Evolutionary conservation across 75 land plant genomes (phyloP).

Genomic region (Pseudotsuga menziesii): DNA sequence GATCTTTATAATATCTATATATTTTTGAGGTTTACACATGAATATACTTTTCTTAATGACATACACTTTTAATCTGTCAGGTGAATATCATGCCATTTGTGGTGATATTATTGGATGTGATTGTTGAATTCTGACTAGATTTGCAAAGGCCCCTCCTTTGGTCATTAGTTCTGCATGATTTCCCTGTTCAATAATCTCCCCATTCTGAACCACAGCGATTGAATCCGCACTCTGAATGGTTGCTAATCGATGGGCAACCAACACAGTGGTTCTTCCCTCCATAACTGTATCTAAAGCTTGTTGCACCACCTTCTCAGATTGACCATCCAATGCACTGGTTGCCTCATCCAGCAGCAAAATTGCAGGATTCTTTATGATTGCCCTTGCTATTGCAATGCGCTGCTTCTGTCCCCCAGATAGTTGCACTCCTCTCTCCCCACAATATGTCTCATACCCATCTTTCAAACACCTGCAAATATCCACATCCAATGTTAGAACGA

Average conservation of each 20-base stretch:
- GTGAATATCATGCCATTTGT: too few species aligned
- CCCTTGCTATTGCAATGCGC: constrained; percentile 70
- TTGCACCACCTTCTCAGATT: constrained; percentile 68
- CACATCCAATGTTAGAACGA: constrained; percentile 20
- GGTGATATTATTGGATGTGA: too few species aligned
- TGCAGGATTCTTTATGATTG: constrained; percentile 58
- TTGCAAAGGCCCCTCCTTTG: constrained; percentile 60
- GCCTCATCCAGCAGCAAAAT: constrained; percentile 66
- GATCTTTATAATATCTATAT: too few species aligned
- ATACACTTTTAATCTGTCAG: too few species aligned
- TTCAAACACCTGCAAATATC: constrained; percentile 36
- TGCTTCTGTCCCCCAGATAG: constrained; percentile 67
- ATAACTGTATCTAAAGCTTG: constrained; percentile 64
- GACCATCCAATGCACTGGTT: constrained; percentile 62
- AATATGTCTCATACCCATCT: constrained; percentile 53
- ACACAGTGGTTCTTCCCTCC: constrained; percentile 63
- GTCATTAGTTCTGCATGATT: constrained; percentile 36
- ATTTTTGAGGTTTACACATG: too few species aligned
- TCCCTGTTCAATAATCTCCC: constrained; percentile 49
- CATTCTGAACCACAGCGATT: constrained; percentile 42
- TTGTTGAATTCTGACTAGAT: constrained; percentile 44
- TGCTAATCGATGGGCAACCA: constrained; percentile 61
- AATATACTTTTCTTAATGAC: too few species aligned
- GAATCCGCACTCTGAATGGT: constrained; percentile 37
- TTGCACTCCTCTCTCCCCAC: constrained; percentile 60